These are phyloP conservation scores for Pulveroboletus sp. DNA, from an alignment of 768 basidiomycete species.

Conservation along the genomic window DNA sequence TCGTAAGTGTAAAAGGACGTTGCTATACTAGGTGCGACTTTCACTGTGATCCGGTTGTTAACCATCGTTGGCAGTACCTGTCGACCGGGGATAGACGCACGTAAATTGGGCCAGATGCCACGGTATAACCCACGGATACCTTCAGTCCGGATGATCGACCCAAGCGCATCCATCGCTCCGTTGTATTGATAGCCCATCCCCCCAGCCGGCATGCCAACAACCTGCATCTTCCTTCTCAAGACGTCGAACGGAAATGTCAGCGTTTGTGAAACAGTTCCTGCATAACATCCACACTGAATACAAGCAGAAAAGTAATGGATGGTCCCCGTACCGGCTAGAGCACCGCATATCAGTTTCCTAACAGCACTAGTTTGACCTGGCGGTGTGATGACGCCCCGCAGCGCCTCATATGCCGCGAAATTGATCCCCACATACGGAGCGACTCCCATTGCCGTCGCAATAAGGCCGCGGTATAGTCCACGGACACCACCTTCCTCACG, in stretches of 20 bases:
- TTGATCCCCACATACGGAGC: slow-evolving; percentile 91
- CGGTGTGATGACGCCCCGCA: slow-evolving; percentile 75
- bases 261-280: slow-evolving; percentile 90
- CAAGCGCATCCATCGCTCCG: slow-evolving; percentile 78
- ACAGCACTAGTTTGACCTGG: slow-evolving; percentile 68
- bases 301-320: background rate
- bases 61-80: slow-evolving; percentile 1
- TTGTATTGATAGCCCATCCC: slow-evolving; percentile 64
- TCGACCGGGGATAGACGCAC: slow-evolving; percentile 44
- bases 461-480: slow-evolving; percentile 82
- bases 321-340: slow-evolving; percentile 63
- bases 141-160: slow-evolving; percentile 66
- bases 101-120: slow-evolving; percentile 85
- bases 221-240: slow-evolving; percentile 93
- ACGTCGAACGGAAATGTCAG: slow-evolving; percentile 97
- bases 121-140: slow-evolving; percentile 78
- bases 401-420: slow-evolving; percentile 89
- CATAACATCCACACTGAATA: slow-evolving; percentile 4
- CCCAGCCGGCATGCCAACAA: slow-evolving; percentile 70
- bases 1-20: slow-evolving; percentile 87
- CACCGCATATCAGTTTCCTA: slow-evolving; percentile 82
- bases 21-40: slow-evolving; percentile 88
- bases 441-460: slow-evolving; percentile 84
- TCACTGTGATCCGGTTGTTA: slow-evolving; percentile 48
- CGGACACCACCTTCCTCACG: slow-evolving; percentile 88